Percentiles rank a stretch among this genome's conserved stretches.
These are phyloP conservation scores for Fusarium beomiforme DNA, from an alignment of 2,329 filamentous ascomycete genomes.

Conservation along the genomic window DNA sequence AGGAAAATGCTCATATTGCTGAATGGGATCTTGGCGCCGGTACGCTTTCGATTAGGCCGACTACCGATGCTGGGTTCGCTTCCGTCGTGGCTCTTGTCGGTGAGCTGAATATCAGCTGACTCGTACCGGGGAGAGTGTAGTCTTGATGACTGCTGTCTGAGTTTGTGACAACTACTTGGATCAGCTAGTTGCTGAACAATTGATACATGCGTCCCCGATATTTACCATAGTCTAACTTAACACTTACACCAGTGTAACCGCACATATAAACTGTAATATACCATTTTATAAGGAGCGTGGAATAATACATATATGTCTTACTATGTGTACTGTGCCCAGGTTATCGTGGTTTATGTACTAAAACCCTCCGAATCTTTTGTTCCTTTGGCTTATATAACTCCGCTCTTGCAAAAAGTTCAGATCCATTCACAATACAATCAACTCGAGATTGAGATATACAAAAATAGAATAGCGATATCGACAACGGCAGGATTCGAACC, in stretches of 20 bases:
- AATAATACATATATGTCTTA: no score
- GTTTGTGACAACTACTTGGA: background rate
- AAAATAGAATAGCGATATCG: background rate
- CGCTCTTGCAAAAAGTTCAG: background rate
- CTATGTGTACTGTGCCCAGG: no score
- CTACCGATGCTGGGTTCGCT: slow-evolving; percentile 27
- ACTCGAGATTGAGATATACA: background rate
- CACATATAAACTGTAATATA: no score
- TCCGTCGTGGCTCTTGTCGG: slow-evolving; percentile 34
- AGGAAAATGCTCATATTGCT: slow-evolving; percentile 28
- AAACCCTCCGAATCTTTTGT: no score
- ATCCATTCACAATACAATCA: background rate
- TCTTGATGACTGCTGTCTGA: background rate
- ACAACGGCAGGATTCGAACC: slow-evolving; percentile 22
- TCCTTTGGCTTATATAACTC: background rate
- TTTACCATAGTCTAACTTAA: background rate
- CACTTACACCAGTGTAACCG: no score
- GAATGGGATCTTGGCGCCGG: slow-evolving; percentile 23
- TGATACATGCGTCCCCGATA: background rate
- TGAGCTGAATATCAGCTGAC: slow-evolving; percentile 21
- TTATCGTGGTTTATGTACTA: no score
- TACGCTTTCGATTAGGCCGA: slow-evolving; percentile 15
- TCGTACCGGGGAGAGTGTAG: background rate
- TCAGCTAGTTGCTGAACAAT: background rate
- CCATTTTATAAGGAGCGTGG: no score